Conservation (phyloP, 805 yeast genomes). For the Saccharomycopsis selenospora region DNA sequence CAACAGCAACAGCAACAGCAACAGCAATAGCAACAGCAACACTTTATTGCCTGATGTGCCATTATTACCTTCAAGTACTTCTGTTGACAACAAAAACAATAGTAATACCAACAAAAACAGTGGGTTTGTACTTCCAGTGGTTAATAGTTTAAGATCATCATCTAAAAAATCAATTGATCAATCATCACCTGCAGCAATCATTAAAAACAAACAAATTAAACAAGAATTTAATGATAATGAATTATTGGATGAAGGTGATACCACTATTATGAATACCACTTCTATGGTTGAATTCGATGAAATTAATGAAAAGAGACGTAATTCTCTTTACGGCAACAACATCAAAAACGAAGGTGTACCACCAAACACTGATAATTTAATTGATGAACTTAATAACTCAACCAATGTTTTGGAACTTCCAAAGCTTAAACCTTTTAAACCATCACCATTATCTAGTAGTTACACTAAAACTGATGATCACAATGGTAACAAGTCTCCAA, state of each 20-base stretch:
- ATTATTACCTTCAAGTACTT: not conserved
- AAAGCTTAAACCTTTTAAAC: constrained; percentile 16
- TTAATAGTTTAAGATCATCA: not conserved
- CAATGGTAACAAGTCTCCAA: constrained; percentile 14
- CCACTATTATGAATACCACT: constrained; percentile 20
- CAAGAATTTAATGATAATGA: constrained; percentile 6
- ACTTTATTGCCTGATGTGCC: not conserved
- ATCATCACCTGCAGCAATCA: not conserved
- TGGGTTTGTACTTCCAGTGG: constrained; percentile 9
- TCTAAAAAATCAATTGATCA: not conserved
- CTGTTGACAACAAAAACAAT: constrained; percentile 6
- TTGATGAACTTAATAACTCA: constrained; percentile 9
- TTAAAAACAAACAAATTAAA: not conserved
- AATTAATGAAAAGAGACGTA: not conserved
- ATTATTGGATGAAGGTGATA: constrained; percentile 21
- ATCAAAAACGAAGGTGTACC: not conserved
- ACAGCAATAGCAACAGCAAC: not conserved
- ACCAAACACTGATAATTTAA: constrained; percentile 17
- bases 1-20: not conserved
- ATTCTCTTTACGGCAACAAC: not conserved
- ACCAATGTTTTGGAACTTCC: constrained; percentile 16
- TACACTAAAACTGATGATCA: not conserved
- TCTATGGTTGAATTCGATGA: constrained; percentile 17
- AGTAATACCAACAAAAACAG: not conserved
- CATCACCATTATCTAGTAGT: not conserved